A percentile compares a stretch with the other conserved stretches of the same genome.
phyloP scores from a whole-genome alignment of 768 basidiomycete genomes.

The Filobasidium floriforme region DNA sequence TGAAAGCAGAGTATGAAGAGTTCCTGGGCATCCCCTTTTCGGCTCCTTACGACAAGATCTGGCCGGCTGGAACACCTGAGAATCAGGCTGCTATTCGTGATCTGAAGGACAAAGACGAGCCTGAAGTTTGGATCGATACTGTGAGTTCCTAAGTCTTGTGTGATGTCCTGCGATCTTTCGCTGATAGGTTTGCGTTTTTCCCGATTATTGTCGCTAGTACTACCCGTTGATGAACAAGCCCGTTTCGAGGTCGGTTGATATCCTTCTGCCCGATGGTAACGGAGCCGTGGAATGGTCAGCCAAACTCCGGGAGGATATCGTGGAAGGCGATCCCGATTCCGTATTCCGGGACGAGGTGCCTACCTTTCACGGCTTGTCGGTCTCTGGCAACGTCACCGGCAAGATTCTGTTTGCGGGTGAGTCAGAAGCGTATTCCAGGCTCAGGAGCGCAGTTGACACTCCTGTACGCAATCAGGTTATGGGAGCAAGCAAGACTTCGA shows the following conservation, averaged over 20 bases:
- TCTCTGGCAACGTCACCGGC: slow-evolving; percentile 60
- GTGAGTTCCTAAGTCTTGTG: slow-evolving; percentile 25
- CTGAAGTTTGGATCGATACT: slow-evolving; percentile 42
- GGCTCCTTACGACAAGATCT: slow-evolving; percentile 34
- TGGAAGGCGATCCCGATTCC: slow-evolving; percentile 66
- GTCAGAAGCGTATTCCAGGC: background rate
- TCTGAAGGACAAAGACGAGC: slow-evolving; percentile 11
- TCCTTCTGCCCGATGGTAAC: slow-evolving; percentile 54
- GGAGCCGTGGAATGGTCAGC: slow-evolving; percentile 56
- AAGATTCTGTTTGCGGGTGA: slow-evolving; percentile 56
- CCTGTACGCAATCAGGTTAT: slow-evolving; percentile 48
- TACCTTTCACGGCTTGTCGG: slow-evolving; percentile 79
- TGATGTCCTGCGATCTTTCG: background rate
- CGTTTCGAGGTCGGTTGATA: slow-evolving; percentile 59
- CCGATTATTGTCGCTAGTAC: slow-evolving; percentile 53
- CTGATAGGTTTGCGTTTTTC: background rate
- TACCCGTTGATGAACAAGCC: slow-evolving; percentile 81
- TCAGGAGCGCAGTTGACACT: background rate
- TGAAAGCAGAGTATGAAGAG: slow-evolving; percentile 41
- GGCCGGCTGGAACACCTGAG: slow-evolving; percentile 35
- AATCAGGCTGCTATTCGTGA: slow-evolving; percentile 26
- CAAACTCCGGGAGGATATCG: slow-evolving; percentile 65
- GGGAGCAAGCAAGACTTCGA: slow-evolving; percentile 69
- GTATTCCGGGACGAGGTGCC: slow-evolving; percentile 62
- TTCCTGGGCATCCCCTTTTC: slow-evolving; percentile 35